Percentiles rank a stretch among this genome's conserved stretches.
Evolutionary conservation across 2,329 filamentous ascomycete genomes (phyloP).

Genomic region (Diaporthe capsici): DNA sequence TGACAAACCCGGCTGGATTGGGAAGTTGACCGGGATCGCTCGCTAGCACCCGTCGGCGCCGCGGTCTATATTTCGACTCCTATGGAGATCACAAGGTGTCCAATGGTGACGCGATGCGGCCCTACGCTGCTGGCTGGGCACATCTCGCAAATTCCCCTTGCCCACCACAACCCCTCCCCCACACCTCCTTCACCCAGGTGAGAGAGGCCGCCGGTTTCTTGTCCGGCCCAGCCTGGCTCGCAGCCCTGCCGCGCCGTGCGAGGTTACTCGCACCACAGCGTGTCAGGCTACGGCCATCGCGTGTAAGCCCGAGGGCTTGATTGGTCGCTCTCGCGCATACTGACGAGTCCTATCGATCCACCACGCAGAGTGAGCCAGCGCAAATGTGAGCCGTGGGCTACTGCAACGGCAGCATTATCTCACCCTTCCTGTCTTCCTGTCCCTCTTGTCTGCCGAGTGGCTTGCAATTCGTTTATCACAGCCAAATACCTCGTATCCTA

Average conservation of each 20-base stretch:
- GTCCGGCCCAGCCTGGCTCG: constrained; percentile 33
- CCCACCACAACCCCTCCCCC: constrained; percentile 25
- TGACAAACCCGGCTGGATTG: constrained; percentile 58
- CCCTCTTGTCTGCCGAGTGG: background rate
- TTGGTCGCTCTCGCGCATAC: constrained; percentile 34
- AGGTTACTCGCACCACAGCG: constrained; percentile 16
- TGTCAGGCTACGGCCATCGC: constrained; percentile 32
- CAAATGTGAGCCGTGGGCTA: constrained; percentile 15
- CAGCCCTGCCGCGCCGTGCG: constrained; percentile 33
- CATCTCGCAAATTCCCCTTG: constrained; percentile 30
- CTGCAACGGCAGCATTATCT: constrained; percentile 22
- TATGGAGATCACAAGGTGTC: constrained; percentile 51
- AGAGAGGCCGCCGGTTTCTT: constrained; percentile 40
- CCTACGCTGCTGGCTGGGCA: constrained; percentile 40
- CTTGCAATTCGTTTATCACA: background rate
- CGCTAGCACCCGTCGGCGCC: constrained; percentile 49
- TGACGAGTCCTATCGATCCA: constrained; percentile 31
- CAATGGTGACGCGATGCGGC: constrained; percentile 51
- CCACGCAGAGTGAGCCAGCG: constrained; percentile 30
- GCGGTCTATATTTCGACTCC: constrained; percentile 55
- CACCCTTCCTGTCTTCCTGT: background rate
- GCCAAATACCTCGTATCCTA: background rate
- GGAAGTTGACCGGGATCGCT: constrained; percentile 58
- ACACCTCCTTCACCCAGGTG: constrained; percentile 4
- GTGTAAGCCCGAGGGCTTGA: constrained; percentile 29